Evolutionary conservation across 2,329 filamentous ascomycete species (phyloP).

Genomic region (Aaosphaeria arxii): DNA sequence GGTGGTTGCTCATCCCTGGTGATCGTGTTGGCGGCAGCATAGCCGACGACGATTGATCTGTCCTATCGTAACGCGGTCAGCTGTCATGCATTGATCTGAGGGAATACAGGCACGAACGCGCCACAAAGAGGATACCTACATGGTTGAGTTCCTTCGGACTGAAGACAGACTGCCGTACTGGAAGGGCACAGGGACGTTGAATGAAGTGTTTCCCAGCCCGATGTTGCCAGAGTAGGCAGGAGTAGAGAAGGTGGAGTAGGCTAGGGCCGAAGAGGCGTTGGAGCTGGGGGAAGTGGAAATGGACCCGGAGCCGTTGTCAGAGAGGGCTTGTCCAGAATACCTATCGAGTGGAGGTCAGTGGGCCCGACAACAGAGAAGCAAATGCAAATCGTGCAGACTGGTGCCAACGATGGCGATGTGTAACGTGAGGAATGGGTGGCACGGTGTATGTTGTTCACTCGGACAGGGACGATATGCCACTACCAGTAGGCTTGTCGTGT

Average conservation of each 20-base stretch:
- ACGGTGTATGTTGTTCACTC: conserved; percentile 39
- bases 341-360: conserved; percentile 41
- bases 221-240: conserved; percentile 34
- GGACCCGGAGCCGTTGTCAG: conserved; percentile 56
- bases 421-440: conserved; percentile 36
- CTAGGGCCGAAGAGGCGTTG: conserved; percentile 46
- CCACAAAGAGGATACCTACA: conserved; percentile 42
- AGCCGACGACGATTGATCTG: conserved; percentile 46
- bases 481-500: conserved; percentile 42
- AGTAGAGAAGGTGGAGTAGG: conserved; percentile 38
- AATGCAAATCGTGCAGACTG: conserved; percentile 22
- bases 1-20: conserved; percentile 37
- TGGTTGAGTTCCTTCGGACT: conserved; percentile 41
- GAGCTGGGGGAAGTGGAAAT: conserved; percentile 53
- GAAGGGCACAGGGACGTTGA: conserved; percentile 30
- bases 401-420: conserved; percentile 37
- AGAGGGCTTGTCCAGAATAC: conserved; percentile 51
- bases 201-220: conserved; percentile 33
- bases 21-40: conserved; percentile 46
- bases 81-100: conserved; percentile 34
- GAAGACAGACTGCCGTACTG: conserved; percentile 35
- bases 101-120: conserved; percentile 32
- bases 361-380: conserved; percentile 28
- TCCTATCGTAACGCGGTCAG: conserved; percentile 38
- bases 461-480: conserved; percentile 35